Evolutionary conservation across 169 alveolate species (phyloP).

Genomic region (Blepharisma undulans): DNA sequence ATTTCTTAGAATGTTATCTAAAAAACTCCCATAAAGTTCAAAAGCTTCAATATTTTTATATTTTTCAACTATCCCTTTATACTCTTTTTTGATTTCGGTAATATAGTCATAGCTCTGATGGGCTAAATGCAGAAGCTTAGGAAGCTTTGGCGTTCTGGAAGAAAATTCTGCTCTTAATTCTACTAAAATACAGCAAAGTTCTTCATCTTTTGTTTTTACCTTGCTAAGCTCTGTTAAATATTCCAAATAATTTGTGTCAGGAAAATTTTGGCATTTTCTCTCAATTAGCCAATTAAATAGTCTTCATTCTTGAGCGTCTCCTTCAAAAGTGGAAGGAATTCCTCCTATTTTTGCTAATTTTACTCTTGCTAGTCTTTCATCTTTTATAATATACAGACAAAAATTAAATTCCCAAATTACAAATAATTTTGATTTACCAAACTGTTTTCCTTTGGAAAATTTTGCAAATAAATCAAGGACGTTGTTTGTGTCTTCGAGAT

Average conservation of each 20-base stretch:
- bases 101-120: not conserved
- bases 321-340: not conserved
- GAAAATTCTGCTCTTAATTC: not conserved
- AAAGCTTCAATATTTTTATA: not conserved
- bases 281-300: not conserved
- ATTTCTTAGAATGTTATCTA: not conserved
- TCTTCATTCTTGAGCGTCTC: not conserved
- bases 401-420: not conserved
- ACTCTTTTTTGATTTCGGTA: not conserved
- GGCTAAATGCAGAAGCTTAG: not conserved
- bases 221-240: not conserved
- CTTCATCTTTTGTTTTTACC: not conserved
- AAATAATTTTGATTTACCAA: not conserved
- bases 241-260: not conserved
- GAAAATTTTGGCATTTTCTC: not conserved
- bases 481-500: not conserved
- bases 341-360: not conserved
- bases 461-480: not conserved
- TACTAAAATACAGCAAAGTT: not conserved
- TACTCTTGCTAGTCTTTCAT: not conserved
- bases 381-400: not conserved
- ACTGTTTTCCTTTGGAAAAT: not conserved
- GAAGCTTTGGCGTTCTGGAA: not conserved
- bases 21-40: not conserved
- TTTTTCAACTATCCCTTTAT: not conserved